Base-by-base conservation (phyloP, 2,329 filamentous ascomycete species). In the Fragosphaeria purpurea region DNA sequence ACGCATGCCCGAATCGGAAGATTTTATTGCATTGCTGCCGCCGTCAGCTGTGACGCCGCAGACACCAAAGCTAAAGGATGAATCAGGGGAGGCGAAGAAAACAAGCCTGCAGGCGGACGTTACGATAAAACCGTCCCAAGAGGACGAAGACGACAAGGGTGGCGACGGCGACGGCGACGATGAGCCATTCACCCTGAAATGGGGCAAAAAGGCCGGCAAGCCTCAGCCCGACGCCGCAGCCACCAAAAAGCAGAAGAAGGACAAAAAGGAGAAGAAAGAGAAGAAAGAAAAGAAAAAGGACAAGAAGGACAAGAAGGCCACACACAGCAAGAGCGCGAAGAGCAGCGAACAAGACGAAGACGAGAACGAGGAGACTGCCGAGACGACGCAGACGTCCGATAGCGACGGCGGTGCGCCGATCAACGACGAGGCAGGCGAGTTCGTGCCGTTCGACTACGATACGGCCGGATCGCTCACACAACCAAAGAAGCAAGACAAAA, bases 361-460 rank as follows among this genome's bases (percentile, higher is more conserved):
- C 12, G 38, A 22, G 22, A 48, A 61, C 47, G 50, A 51, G 37
- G 52, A 50, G 9, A 33, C n/a, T 22, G 33, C n/a, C 22, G 49
- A 45, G 22, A 41, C 43, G 31, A 46, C 46, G 65, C 67, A 38
- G 47, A 58, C 37, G 41, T 59, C 48, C 2, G 62, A 51, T 63
- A 70, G 49, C 5, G 60, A 64, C n/a, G 61, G 62, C 6, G 61
- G 62, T 4, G 68, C 69, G n/a, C 68, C 69, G 34, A 67, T 68
- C 43, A 66, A 65, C 0, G 65, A 7, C 41, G 51, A 33, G 7
- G 45, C 12, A 3, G 22, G 34, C 13, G 54, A 61, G 33, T 62
- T 64, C 48, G 50, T 58, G 44, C 62, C 63, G 5, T 68, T 68
- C 53, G 64, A 68, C 55, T 68, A 67, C 55, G 62, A 58, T 58